Evolutionary conservation across 441 rosid species (phyloP), one percentile per base, ranked within the genome.

Genomic region (Populus hybrid): DNA sequence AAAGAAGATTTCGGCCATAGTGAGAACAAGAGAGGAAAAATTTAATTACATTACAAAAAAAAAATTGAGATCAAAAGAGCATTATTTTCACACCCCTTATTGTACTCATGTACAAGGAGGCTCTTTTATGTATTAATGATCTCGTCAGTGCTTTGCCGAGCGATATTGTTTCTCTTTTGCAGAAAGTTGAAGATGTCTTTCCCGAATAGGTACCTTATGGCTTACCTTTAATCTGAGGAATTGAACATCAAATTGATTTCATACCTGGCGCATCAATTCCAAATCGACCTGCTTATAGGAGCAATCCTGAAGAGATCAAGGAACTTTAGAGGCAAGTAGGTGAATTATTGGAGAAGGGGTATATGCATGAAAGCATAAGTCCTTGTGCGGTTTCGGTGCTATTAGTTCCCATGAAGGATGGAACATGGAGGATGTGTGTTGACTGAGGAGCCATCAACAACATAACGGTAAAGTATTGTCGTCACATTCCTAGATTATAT

Each of bases 301-400:
- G 28, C 5, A 71, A 71, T 40, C 74, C 26, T 0, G 31, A 12
- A 2, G 61, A 71, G 16, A 71, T 33, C 6, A 71, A 71, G 26
- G 74, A 71, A 71, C 74, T 71, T 16, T n/a, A 68, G 21, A 68
- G 40, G 71, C 71, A 68, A 68, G 71, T 29, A 14, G 71, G 35
- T 24, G 40, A 68, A 26, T 29, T 67, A 16, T 14, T 67, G 9
- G 70, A 42, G 45, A 74, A 38, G 7, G 36, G 7, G 36, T 33
- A 33, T 33, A 7, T 6, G 36, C 36, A 1, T 33, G 36, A 33
- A 33, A 64, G 69, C 31, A 63, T 59, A 11, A 29, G 69, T 74
- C 69, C 53, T n/a, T 74, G 69, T 23, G 21, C 21, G 0, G 68
- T 74, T 8, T 53, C 56, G 2, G 31, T 64, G 20, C 3, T 74